Evolutionary conservation across 306 rosid species (phyloP), one percentile per base, ranked within the genome.

Genomic region (Sesbania bispinosa): DNA sequence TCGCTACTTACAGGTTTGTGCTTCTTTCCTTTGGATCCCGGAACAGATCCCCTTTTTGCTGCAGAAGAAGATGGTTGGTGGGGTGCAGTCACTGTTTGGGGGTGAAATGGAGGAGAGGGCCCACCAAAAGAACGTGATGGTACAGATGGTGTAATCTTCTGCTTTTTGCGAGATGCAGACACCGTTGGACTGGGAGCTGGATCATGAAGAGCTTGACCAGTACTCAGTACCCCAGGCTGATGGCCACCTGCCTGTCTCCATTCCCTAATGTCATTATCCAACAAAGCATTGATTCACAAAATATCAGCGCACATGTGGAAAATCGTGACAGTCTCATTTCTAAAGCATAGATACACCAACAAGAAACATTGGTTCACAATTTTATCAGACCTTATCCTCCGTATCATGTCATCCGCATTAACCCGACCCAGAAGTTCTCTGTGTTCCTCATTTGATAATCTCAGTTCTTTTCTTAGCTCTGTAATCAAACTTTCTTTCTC

Each of bases 401-500:
- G 75, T 61, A 93, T 87, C 39, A 85, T 82, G 77, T 90, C 98
- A 48, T 93, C 98, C 10, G 97, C 92, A 81, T 93, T 90, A 74
- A 90, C 98, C 74, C 87, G 93, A 21, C 90, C 88, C n/a, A 93
- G 81, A 83, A 93, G 97, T 71, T 93, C 96, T 79, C 92, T 81
- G 84, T 93, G 97, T 77, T 93, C 98, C 87, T 93, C 98, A 72
- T 93, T 90, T 10, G 98, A 87, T 68, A 93, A 62, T 80, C 93
- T 87, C 75, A 93, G 83, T 79, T 93, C 98, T 75, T 90, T 93
- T 67, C 98, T 82, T 39, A 93, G 92, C 78, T 90, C 97, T 51
- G 98, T 88, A 63, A 93, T 90, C 73, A 93, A 82, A 76, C 94
- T 83, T 86, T 90, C 97, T 82, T 93, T 88, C 80, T 93, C 98